Evolutionary conservation across 2,329 filamentous ascomycete species (phyloP).

Genomic region (Paradendryphiella salina): DNA sequence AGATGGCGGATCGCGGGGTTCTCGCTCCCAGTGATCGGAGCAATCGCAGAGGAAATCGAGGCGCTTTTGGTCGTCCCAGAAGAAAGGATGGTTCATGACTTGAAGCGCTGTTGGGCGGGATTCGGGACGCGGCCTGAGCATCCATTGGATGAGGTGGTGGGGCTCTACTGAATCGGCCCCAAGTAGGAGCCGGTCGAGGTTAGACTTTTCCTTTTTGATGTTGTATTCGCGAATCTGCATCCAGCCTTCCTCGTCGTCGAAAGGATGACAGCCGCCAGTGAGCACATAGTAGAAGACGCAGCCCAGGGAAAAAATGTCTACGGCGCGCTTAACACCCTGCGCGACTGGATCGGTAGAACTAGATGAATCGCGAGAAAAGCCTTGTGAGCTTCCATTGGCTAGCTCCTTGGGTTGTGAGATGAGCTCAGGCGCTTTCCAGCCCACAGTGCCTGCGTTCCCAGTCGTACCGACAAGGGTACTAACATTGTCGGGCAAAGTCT

Average conservation of each 20-base stretch:
- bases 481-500: constrained; percentile 92
- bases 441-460: constrained; percentile 89
- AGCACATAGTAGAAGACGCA: constrained; percentile 99
- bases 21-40: constrained; percentile 94
- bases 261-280: constrained; percentile 88
- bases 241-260: constrained; percentile 90
- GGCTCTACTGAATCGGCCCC: constrained; percentile 87
- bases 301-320: constrained; percentile 95
- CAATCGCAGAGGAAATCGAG: constrained; percentile 94
- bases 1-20: constrained; percentile 81
- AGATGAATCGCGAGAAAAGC: constrained; percentile 49
- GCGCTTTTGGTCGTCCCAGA: constrained; percentile 88
- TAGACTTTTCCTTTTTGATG: constrained; percentile 86
- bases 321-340: constrained; percentile 88
- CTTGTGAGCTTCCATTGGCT: constrained; percentile 48
- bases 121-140: constrained; percentile 70
- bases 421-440: constrained; percentile 94
- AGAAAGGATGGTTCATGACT: constrained; percentile 92
- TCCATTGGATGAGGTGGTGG: constrained; percentile 79
- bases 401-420: constrained; percentile 63
- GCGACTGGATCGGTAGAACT: constrained; percentile 49
- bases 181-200: constrained; percentile 71
- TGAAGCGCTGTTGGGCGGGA: constrained; percentile 72
- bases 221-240: constrained; percentile 86
- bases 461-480: constrained; percentile 95